Evolutionary conservation across 106 monocot species (phyloP), one percentile per base, ranked within the genome.

Genomic region (Allium sativum): DNA sequence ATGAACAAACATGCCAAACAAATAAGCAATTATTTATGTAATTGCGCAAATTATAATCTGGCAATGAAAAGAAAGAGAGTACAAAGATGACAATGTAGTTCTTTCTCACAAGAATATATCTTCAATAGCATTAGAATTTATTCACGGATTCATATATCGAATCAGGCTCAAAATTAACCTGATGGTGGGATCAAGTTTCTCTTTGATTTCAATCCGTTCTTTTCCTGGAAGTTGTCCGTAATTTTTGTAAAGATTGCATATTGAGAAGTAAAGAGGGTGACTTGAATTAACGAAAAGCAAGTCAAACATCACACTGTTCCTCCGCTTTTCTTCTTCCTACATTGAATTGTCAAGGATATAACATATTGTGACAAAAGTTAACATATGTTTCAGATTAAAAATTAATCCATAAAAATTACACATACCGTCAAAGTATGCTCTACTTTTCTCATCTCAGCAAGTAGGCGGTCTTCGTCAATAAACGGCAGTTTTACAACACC

Each of bases 401-500:
- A 31, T 31, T 31, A 31, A 31, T 31, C 31, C 31, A 31, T 31
- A 2, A 31, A 31, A 31, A 31, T 31, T 31, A 11, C 63, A 58
- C 46, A 58, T 87, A 98, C 98, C 75, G 87, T 92, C 16, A 98
- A 70, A 66, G 98, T 98, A 76, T 98, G 87, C 51, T 88, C 91
- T 42, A 98, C 77, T 82, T 83, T 98, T 48, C 70, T 52, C 50
- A 98, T 92, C 73, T 91, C 88, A 72, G 73, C 47, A 40, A 98
- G 78, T 16, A 98, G 77, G 53, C 98, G 98, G 18, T 48, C 55
- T 65, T 98, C 98, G 51, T 92, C 98, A 59, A 98, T 98, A 68
- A 98, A 98, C 53, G 98, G 98, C 9, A 98, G 80, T 72, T 98
- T 98, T 42, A 82, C 88, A 59, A 91, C 64, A 64, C 88, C 98